These are phyloP conservation scores for Bryoglossum gracile DNA, from an alignment of 495 filamentous ascomycete species.

Conservation along the genomic window DNA sequence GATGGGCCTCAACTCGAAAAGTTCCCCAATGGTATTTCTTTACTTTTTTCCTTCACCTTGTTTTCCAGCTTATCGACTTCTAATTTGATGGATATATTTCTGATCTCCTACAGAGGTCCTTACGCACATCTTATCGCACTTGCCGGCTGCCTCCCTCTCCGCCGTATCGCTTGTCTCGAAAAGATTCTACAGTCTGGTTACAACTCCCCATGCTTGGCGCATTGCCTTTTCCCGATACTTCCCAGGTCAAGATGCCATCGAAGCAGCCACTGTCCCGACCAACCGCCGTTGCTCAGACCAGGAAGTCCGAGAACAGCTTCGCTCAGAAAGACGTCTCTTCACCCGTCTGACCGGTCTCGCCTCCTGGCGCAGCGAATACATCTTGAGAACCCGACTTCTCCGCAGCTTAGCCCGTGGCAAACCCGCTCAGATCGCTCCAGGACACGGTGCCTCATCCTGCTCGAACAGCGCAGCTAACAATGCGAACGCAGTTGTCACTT, in stretches of 20 bases:
- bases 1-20: constrained; percentile 48
- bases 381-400: constrained; percentile 75
- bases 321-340: constrained; percentile 66
- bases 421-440: constrained; percentile 43
- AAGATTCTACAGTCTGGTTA: constrained; percentile 75
- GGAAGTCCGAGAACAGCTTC: constrained; percentile 40
- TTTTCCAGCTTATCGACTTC: no score
- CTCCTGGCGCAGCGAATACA: constrained; percentile 91
- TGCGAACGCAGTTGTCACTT: constrained; percentile 60
- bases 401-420: constrained; percentile 74
- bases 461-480: constrained; percentile 43
- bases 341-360: constrained; percentile 68
- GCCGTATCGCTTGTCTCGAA: constrained; percentile 75
- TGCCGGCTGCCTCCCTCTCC: constrained; percentile 70
- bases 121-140: constrained; percentile 84
- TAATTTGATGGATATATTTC: constrained; percentile 4
- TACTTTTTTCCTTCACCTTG: constrained; percentile 17
- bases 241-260: constrained; percentile 54
- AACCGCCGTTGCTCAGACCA: constrained; percentile 28
- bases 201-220: constrained; percentile 84
- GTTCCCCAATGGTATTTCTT: constrained; percentile 73
- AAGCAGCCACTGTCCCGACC: constrained; percentile 16
- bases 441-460: constrained; percentile 33
- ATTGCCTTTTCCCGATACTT: constrained; percentile 86
- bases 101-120: constrained; percentile 61